Evolutionary conservation across 176 grass and related monocot species (phyloP), one percentile per base, ranked within the genome.

Genomic region (Panicum miliaceum): DNA sequence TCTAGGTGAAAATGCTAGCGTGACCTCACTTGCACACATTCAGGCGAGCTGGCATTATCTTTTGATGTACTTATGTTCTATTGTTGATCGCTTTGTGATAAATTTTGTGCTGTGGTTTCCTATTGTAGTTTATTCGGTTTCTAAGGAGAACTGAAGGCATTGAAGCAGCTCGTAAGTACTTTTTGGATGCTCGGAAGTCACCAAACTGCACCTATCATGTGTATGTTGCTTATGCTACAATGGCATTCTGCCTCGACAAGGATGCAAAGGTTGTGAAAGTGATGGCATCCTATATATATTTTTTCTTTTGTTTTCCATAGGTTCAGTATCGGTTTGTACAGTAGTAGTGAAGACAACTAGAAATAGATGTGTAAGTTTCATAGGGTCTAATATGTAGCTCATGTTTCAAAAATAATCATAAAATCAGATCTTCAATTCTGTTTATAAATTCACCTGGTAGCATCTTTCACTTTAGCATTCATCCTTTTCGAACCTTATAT

Each of bases 201-300:
- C 83, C 87, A 83, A 92, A 54, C 68, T 98, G 93, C 83, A 98
- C 89, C 60, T 95, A 95, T 92, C 93, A 98, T 66, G 85, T 98
- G 35, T 98, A 90, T 92, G 89, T 95, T 87, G 92, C 96, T 73
- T 98, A 91, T 91, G 96, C 93, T 75, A 95, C 77, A 74, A 92
- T 98, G 89, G 91, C 87, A 59, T 98, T 95, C 90, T 93, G 93
- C 81, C 45, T 98, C 18, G 93, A 98, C 91, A 98, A 98, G 81
- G 93, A 98, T 84, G 66, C 89, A 15, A 98, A 98, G 96, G 93
- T 98, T 88, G 43, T 83, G 71, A 70, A 74, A 80, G 4, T 89
- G n/a, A 57, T 71, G 71, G 5, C 66, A 81, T 80, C 22, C 29
- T 32, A 32, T 80, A 34, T 76, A 25, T 29, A 46, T 77, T 72